phyloP scores from a whole-genome alignment of 2,329 filamentous ascomycete species.

The Lachnellula suecica region DNA sequence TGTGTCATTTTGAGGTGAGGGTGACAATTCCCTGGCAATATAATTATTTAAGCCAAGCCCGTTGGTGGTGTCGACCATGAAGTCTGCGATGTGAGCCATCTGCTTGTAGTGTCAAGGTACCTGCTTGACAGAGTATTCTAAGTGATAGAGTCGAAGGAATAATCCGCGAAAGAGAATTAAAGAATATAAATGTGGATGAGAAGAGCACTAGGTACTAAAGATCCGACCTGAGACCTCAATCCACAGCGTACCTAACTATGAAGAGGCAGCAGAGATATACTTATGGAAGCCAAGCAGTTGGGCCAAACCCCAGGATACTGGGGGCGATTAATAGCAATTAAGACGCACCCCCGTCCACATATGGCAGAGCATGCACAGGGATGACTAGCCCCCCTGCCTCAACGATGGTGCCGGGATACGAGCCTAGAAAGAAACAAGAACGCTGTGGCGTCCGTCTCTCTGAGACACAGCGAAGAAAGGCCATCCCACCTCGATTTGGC shows the following conservation, averaged over 20 bases:
- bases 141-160: conserved; percentile 1
- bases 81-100: conserved; percentile 65
- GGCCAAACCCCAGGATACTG: conserved; percentile 18
- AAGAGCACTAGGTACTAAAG: conserved; percentile 13
- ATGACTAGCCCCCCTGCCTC: conserved; percentile 10
- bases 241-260: conserved; percentile 14
- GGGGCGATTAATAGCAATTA: conserved; percentile 18
- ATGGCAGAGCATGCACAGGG: conserved; percentile 19
- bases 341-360: conserved; percentile 16
- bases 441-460: conserved; percentile 19
- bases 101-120: conserved; percentile 16
- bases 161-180: too few species aligned
- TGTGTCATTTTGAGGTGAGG: conserved; percentile 38
- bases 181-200: conserved; percentile 1
- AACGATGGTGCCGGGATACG: conserved; percentile 14
- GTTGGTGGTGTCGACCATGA: conserved; percentile 45
- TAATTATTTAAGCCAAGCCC: conserved; percentile 41
- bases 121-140: conserved; percentile 17
- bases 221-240: conserved; percentile 15
- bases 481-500: not conserved
- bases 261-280: conserved; percentile 17
- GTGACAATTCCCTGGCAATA: conserved; percentile 51
- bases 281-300: conserved; percentile 21
- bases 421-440: conserved; percentile 14
- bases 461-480: conserved; percentile 16